These are phyloP conservation scores for Trypanosoma platydactyli DNA, from an alignment of 208 protist species.

Conservation along the genomic window DNA sequence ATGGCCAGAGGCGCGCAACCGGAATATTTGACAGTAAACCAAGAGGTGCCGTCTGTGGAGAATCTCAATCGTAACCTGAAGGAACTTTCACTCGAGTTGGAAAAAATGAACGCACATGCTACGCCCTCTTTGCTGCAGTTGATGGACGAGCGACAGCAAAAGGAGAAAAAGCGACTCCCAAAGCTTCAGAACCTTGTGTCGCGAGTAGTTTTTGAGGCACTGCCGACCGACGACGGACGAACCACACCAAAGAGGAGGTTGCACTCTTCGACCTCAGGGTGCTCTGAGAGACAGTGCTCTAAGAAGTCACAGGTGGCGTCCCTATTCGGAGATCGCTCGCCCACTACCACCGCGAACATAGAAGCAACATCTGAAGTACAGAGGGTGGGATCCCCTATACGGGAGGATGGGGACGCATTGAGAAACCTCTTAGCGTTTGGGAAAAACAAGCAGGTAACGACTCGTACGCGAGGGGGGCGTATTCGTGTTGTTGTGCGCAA, in stretches of 20 bases:
- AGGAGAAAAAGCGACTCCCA: not conserved
- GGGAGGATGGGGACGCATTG: not conserved
- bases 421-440: not conserved
- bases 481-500: slow-evolving; percentile 89
- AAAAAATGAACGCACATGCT: slow-evolving; percentile 7
- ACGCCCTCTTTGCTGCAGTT: not conserved
- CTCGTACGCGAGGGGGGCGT: slow-evolving; percentile 50
- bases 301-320: no score
- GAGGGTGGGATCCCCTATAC: not conserved
- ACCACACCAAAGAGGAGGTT: no score
- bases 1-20: not conserved
- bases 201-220: no score
- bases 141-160: not conserved
- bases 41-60: slow-evolving; percentile 22
- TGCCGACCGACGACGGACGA: no score
- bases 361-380: not conserved
- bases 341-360: not conserved
- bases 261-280: no score
- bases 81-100: slow-evolving; percentile 28
- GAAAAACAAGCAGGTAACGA: not conserved
- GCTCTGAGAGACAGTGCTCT: no score
- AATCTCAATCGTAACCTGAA: slow-evolving; percentile 29
- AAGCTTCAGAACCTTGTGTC: not conserved
- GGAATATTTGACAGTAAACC: not conserved
- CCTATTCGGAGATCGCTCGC: no score